Conservation (phyloP, 352 stramenopile genomes). For the Phytophthora vignae region DNA sequence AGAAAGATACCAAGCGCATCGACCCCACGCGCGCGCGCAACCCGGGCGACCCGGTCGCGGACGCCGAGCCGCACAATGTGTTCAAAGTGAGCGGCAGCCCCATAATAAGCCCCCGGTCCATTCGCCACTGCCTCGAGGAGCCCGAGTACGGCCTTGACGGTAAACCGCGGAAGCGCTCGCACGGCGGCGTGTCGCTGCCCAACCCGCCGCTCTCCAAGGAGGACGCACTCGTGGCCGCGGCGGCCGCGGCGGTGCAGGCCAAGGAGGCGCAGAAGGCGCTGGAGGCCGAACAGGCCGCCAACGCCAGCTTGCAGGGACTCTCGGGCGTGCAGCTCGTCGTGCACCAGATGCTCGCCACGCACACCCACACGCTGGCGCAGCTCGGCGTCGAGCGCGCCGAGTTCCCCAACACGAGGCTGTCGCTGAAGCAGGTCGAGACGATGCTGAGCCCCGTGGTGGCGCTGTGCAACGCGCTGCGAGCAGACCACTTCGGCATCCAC, state of each 20-base stretch:
- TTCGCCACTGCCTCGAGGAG: constrained; percentile 71
- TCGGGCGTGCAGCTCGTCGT: constrained; percentile 76
- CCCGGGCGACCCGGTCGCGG: constrained; percentile 26
- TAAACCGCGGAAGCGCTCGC: constrained; percentile 44
- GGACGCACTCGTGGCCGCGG: constrained; percentile 29
- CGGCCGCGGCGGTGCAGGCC: constrained; percentile 42
- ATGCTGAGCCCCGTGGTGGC: constrained; percentile 70
- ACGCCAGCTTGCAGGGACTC: constrained; percentile 52
- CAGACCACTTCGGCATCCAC: constrained; percentile 78
- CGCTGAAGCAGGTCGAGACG: constrained; percentile 75
- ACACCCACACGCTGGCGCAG: constrained; percentile 64
- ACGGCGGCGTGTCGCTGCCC: constrained; percentile 33
- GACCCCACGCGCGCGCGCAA: constrained; percentile 41
- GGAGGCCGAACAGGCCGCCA: constrained; percentile 51
- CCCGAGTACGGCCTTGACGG: constrained; percentile 58
- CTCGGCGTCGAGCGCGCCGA: constrained; percentile 55
- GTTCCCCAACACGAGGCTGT: constrained; percentile 78
- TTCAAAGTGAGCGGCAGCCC: constrained; percentile 66
- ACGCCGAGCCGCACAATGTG: constrained; percentile 56
- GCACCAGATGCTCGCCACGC: constrained; percentile 69
- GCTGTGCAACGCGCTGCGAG: constrained; percentile 61
- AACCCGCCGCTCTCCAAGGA: constrained; percentile 25
- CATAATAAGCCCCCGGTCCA: constrained; percentile 75
- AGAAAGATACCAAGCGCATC: constrained; percentile 65
- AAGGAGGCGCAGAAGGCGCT: constrained; percentile 48